A percentile compares a stretch with the other conserved stretches of the same genome.
phyloP scores from a whole-genome alignment of 176 grass and related monocot species.

The Cenchrus purpureus region DNA sequence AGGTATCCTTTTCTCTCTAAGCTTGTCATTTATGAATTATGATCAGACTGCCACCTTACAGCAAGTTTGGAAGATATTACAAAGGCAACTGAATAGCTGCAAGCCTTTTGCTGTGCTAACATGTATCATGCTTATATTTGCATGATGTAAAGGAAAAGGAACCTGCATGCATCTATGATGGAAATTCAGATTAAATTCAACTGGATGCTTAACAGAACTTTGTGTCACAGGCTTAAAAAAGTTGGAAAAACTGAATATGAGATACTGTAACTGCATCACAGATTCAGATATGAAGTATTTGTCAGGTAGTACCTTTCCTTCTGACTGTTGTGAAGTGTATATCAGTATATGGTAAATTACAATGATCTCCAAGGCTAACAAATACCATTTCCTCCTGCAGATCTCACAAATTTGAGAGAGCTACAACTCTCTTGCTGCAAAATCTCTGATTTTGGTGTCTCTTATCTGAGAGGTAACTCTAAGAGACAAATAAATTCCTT shows the following conservation, averaged over 20 bases:
- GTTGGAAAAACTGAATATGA: constrained; percentile 86
- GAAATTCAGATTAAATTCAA: neutral
- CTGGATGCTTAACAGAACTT: constrained; percentile 27
- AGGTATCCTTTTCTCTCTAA: constrained; percentile 55
- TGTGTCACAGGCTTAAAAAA: constrained; percentile 76
- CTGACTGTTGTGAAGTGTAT: neutral
- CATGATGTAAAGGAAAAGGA: neutral
- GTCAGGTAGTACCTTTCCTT: constrained; percentile 61
- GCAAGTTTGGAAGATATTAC: constrained; percentile 6
- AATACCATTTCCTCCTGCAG: constrained; percentile 43
- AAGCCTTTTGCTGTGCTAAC: neutral
- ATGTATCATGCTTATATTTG: constrained; percentile 21
- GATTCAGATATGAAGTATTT: constrained; percentile 89
- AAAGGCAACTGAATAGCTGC: neutral
- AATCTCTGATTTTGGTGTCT: constrained; percentile 79
- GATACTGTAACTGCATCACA: constrained; percentile 90
- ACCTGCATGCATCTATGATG: too few relatives aligned
- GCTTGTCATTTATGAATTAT: constrained; percentile 8
- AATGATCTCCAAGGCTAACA: constrained; percentile 35
- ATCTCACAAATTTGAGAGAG: constrained; percentile 81
- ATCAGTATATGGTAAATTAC: constrained; percentile 13
- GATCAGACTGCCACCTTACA: constrained; percentile 18
- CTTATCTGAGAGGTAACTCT: constrained; percentile 76
- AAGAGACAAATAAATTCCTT: constrained; percentile 23
- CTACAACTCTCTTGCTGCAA: constrained; percentile 84